A percentile compares a stretch with the other conserved stretches of the same genome.
Conservation (phyloP, 192 early-diverging fungal genomes). For the Coemansia sp. region DNA sequence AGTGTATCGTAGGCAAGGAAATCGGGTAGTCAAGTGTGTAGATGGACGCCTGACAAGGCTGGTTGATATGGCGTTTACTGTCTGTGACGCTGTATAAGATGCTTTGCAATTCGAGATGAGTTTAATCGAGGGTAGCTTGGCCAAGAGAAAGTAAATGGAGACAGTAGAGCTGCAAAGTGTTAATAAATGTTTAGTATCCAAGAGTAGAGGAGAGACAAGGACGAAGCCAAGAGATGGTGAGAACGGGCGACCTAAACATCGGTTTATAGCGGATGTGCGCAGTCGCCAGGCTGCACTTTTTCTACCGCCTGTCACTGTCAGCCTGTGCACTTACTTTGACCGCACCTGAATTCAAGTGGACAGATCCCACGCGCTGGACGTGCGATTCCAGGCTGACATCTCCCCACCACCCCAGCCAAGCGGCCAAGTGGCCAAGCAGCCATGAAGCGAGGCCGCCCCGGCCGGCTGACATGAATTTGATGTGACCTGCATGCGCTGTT, state of each 20-base stretch:
- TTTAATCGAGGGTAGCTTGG: not conserved
- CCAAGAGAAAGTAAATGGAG: not conserved
- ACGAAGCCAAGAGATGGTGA: not conserved
- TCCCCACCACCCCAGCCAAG: not conserved
- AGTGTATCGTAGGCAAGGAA: not conserved
- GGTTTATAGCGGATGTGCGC: not conserved
- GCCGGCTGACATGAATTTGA: constrained; percentile 21
- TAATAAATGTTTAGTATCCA: not conserved
- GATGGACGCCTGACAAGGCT: not conserved
- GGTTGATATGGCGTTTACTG: constrained; percentile 1
- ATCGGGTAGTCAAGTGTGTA: not conserved
- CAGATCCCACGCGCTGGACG: constrained; percentile 1
- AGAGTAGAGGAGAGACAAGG: not conserved
- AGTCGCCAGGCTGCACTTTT: not conserved
- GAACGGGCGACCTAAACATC: not conserved
- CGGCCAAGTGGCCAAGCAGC: not conserved
- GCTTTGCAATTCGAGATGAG: not conserved
- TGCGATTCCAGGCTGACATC: constrained; percentile 2
- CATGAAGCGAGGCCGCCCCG: not conserved
- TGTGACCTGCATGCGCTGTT: constrained; percentile 15
- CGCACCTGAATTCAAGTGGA: not conserved
- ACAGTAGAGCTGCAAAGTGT: not conserved
- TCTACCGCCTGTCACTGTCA: not conserved
- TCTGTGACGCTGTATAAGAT: not conserved
- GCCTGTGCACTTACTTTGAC: not conserved